phyloP scores from a whole-genome alignment of 179 eudicot species.

The Beta lomatogona region DNA sequence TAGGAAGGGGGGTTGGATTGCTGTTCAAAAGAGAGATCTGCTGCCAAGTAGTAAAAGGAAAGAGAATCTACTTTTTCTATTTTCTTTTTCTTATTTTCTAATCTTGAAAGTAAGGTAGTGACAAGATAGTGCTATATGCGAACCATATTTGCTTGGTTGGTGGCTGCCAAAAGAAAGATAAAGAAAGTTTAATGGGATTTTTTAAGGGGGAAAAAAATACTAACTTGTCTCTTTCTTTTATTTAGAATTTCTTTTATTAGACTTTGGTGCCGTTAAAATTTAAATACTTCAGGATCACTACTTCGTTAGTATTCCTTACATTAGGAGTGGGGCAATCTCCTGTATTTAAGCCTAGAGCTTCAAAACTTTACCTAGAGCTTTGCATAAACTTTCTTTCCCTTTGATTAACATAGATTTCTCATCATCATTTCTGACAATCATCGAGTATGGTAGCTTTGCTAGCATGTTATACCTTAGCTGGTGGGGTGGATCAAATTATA shows the following conservation, averaged over 20 bases:
- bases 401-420: not conserved
- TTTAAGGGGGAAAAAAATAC: not conserved
- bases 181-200: too few species aligned
- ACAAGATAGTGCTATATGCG: constrained; percentile 10
- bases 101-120: not conserved
- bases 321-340: constrained; percentile 18
- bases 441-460: constrained; percentile 8
- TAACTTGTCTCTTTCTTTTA: not conserved
- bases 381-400: not conserved
- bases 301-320: not conserved
- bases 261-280: not conserved
- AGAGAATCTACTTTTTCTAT: not conserved
- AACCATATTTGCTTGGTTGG: not conserved
- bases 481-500: not conserved
- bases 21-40: constrained; percentile 28
- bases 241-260: not conserved
- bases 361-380: constrained; percentile 1
- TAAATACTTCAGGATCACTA: constrained; percentile 25
- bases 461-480: constrained; percentile 7
- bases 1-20: constrained; percentile 23
- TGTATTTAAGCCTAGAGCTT: constrained; percentile 20
- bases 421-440: not conserved
- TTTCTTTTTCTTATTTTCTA: not conserved
- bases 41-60: constrained; percentile 28
- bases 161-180: not conserved